phyloP scores from a whole-genome alignment of 208 protist species.

The Leishmania turanica region DNA sequence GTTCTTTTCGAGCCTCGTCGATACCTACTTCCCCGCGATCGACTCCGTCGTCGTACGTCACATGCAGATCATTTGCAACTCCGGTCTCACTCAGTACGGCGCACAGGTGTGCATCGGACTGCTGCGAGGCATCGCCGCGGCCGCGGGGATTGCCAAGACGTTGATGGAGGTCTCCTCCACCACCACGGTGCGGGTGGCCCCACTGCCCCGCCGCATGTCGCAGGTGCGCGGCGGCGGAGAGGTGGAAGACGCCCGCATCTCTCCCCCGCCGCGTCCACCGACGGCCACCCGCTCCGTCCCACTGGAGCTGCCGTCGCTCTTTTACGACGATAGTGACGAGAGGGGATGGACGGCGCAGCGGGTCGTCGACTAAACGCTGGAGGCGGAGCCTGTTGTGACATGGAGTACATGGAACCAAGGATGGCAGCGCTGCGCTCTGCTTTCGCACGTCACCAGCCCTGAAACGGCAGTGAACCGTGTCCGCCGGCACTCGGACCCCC shows the following conservation, averaged over 20 bases:
- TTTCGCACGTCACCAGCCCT: not conserved
- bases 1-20: slow-evolving; percentile 46
- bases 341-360: not conserved
- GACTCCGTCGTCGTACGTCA: slow-evolving; percentile 56
- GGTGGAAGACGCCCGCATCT: not conserved
- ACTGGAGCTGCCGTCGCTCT: slow-evolving; percentile 25
- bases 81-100: slow-evolving; percentile 52
- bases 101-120: slow-evolving; percentile 28
- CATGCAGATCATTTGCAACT: slow-evolving; percentile 51
- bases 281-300: not conserved
- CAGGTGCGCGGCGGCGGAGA: slow-evolving; percentile 28
- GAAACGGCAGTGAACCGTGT: slow-evolving; percentile 13
- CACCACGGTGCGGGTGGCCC: slow-evolving; percentile 35
- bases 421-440: not conserved
- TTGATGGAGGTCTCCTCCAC: slow-evolving; percentile 38
- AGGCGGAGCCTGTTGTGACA: not conserved
- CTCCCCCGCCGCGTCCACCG: slow-evolving; percentile 1
- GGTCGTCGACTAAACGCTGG: not conserved
- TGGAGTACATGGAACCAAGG: not conserved
- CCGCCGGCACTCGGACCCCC: not conserved
- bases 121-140: slow-evolving; percentile 22
- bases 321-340: slow-evolving; percentile 13
- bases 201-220: slow-evolving; percentile 40
- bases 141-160: slow-evolving; percentile 45
- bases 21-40: slow-evolving; percentile 55